phyloP scores from a whole-genome alignment of 495 filamentous ascomycete species.

The Penicillium canescens region DNA sequence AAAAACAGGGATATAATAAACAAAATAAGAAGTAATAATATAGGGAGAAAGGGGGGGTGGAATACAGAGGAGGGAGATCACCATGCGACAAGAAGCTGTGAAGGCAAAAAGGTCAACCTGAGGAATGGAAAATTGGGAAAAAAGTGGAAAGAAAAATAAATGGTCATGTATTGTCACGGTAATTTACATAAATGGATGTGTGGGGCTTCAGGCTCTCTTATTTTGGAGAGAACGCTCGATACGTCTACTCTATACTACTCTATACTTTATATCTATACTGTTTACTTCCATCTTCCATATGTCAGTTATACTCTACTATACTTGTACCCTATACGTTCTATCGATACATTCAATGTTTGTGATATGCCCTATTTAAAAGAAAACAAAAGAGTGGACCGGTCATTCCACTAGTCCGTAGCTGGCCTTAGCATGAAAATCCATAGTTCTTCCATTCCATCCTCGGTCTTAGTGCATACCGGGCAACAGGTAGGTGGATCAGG shows the following conservation, averaged over 20 bases:
- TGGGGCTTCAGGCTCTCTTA: neutral
- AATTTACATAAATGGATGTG: neutral
- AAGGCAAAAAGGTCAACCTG: conserved; percentile 22
- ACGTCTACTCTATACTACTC: too few species aligned
- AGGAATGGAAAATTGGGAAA: conserved; percentile 21
- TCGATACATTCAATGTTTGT: too few species aligned
- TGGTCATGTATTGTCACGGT: conserved; percentile 3
- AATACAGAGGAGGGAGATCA: conserved; percentile 10
- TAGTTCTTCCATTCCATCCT: conserved; percentile 23
- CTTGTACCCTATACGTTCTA: too few species aligned
- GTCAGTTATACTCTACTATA: too few species aligned
- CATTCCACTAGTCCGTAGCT: conserved; percentile 7
- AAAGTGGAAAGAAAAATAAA: conserved; percentile 1
- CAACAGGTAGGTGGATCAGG: conserved; percentile 11
- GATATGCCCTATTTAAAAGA: too few species aligned
- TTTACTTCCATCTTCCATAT: too few species aligned
- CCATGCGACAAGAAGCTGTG: conserved; percentile 22
- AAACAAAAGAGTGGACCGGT: conserved; percentile 4
- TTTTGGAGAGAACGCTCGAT: conserved; percentile 14
- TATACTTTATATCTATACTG: too few species aligned
- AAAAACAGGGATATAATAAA: conserved; percentile 23
- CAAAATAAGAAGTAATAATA: conserved; percentile 19
- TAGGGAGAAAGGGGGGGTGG: conserved; percentile 13
- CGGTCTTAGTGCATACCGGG: conserved; percentile 26
- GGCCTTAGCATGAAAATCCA: conserved; percentile 4